These are phyloP conservation scores for Rugosomyces carneus DNA, from an alignment of 1,284 basidiomycete species.

Conservation along the genomic window DNA sequence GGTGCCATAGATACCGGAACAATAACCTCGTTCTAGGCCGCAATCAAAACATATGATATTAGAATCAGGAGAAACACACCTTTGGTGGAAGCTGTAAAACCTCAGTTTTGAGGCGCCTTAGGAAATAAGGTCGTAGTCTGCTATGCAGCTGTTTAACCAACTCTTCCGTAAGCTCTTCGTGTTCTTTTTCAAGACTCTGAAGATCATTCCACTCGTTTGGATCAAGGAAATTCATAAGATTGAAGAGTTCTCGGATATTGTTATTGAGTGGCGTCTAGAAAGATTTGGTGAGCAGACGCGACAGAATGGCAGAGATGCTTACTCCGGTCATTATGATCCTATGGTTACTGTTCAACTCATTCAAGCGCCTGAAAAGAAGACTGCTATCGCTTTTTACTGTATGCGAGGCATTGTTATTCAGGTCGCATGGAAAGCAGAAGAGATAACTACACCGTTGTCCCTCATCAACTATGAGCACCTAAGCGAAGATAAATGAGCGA, in stretches of 20 bases:
- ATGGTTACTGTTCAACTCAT: constrained; percentile 74
- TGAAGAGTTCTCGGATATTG: constrained; percentile 92
- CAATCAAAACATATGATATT: constrained; percentile 6
- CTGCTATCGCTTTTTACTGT: constrained; percentile 78
- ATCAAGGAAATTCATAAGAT: constrained; percentile 92
- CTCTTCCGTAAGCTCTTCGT: constrained; percentile 73
- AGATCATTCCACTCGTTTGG: constrained; percentile 71
- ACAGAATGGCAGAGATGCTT: constrained; percentile 16
- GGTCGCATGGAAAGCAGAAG: background rate
- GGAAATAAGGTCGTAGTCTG: constrained; percentile 82
- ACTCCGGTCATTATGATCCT: constrained; percentile 90
- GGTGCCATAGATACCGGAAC: constrained; percentile 88
- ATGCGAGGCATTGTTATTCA: background rate
- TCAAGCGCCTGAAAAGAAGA: constrained; percentile 79
- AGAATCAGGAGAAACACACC: constrained; percentile 34
- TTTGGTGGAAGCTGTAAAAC: constrained; percentile 91
- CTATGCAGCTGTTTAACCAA: constrained; percentile 75
- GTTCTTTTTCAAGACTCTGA: constrained; percentile 62
- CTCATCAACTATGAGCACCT: constrained; percentile 84
- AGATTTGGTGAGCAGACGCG: constrained; percentile 5
- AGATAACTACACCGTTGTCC: constrained; percentile 75
- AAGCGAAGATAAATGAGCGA: background rate
- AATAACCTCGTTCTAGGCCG: constrained; percentile 76
- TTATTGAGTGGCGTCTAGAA: constrained; percentile 90
- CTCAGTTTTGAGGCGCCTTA: constrained; percentile 89